These are phyloP conservation scores for Zygosaccharomyces pseudobailii DNA, from an alignment of 1,139 yeast species.

Conservation along the genomic window DNA sequence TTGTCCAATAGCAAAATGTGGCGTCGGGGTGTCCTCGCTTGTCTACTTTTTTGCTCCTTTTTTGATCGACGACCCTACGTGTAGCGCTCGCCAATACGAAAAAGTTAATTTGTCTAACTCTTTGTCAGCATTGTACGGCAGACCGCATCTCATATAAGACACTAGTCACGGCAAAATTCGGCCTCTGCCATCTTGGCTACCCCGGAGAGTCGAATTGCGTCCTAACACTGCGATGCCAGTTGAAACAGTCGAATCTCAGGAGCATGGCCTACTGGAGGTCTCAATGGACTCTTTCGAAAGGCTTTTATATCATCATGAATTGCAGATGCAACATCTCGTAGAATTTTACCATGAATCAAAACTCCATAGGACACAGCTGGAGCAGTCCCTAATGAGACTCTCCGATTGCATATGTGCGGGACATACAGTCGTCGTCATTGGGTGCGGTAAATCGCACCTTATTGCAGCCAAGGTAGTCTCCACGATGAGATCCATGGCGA, in stretches of 20 bases:
- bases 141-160: not conserved
- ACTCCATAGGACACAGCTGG: not conserved
- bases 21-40: not conserved
- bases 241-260: not conserved
- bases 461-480: conserved; percentile 77
- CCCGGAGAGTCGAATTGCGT: not conserved
- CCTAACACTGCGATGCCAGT: not conserved
- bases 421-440: conserved; percentile 61
- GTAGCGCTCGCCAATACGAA: not conserved
- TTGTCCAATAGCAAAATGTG: conserved; percentile 49
- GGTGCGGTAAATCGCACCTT: conserved; percentile 81
- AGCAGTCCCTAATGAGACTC: not conserved
- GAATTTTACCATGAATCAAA: conserved; percentile 10
- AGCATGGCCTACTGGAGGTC: not conserved
- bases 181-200: not conserved
- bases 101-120: not conserved
- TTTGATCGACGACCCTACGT: not conserved
- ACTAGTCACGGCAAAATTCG: not conserved
- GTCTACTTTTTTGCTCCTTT: too few species aligned
- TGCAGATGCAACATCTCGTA: conserved; percentile 18
- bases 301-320: conserved; percentile 16
- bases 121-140: not conserved
- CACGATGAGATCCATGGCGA: conserved; percentile 72
- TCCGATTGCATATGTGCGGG: conserved; percentile 3
- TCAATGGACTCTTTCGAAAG: conserved; percentile 13